These are phyloP conservation scores for Epichloe brachyelytri DNA, from an alignment of 2,329 filamentous ascomycete genomes.

Conservation along the genomic window DNA sequence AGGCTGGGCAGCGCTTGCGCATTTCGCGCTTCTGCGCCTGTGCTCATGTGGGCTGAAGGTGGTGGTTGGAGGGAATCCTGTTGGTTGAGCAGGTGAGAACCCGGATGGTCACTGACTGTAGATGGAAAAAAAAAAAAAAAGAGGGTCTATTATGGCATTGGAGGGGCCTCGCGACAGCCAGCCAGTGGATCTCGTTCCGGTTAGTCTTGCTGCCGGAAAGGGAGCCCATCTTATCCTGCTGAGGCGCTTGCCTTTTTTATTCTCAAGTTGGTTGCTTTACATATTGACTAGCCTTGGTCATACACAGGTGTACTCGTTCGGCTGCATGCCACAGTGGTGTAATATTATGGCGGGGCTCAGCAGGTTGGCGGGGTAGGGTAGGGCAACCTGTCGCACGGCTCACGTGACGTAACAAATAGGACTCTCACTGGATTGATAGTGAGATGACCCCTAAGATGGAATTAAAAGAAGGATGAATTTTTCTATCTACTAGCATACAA, in stretches of 20 bases:
- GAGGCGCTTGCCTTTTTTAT: not conserved
- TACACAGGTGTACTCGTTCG: no score
- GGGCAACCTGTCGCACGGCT: no score
- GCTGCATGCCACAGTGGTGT: no score
- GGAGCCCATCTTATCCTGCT: not conserved
- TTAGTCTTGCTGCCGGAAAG: not conserved
- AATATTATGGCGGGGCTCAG: no score
- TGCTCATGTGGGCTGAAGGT: constrained; percentile 1
- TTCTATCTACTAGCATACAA: no score
- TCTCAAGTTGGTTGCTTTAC: not conserved
- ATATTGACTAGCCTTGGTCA: no score
- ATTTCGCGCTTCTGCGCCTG: not conserved
- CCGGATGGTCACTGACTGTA: constrained; percentile 10
- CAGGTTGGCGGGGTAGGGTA: not conserved
- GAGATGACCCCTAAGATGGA: no score
- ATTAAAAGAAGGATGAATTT: no score
- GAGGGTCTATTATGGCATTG: not conserved
- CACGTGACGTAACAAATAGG: no score
- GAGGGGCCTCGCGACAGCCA: not conserved
- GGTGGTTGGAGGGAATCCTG: not conserved
- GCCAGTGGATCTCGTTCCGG: not conserved
- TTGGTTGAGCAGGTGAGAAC: constrained; percentile 9
- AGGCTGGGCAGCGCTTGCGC: not conserved
- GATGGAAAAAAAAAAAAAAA: not conserved
- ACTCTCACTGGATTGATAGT: no score